Evolutionary conservation across 176 grass and related monocot genomes (phyloP).

Genomic region (Zoysia japonica): DNA sequence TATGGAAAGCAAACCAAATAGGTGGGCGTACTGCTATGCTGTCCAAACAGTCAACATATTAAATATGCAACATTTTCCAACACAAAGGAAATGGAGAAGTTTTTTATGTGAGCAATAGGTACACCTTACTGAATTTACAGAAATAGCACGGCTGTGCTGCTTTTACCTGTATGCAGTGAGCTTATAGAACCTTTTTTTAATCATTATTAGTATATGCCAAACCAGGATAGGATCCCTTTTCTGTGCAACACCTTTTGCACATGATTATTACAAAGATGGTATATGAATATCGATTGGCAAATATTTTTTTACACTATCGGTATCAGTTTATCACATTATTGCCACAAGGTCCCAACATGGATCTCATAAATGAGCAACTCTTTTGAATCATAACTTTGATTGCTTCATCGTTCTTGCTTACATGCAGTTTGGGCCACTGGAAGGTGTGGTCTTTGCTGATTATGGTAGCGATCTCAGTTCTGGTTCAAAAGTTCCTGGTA

Average conservation of each 20-base stretch:
- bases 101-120: neutral
- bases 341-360: neutral
- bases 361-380: constrained; percentile 19
- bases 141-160: neutral
- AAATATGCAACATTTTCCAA: neutral
- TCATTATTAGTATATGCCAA: neutral
- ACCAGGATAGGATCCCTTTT: neutral
- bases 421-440: constrained; percentile 77
- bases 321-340: neutral
- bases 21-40: neutral
- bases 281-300: neutral
- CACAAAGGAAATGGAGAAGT: neutral
- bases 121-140: neutral
- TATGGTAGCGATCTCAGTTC: constrained; percentile 92
- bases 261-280: neutral
- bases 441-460: constrained; percentile 91
- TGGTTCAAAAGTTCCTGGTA: constrained; percentile 83
- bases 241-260: neutral
- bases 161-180: neutral
- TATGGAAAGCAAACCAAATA: neutral
- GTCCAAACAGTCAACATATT: neutral
- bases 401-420: constrained; percentile 6
- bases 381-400: constrained; percentile 32
- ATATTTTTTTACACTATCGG: neutral
- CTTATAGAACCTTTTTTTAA: neutral